Conservation (phyloP, 192 early-diverging fungal species). For the Coemansia sp. region DNA sequence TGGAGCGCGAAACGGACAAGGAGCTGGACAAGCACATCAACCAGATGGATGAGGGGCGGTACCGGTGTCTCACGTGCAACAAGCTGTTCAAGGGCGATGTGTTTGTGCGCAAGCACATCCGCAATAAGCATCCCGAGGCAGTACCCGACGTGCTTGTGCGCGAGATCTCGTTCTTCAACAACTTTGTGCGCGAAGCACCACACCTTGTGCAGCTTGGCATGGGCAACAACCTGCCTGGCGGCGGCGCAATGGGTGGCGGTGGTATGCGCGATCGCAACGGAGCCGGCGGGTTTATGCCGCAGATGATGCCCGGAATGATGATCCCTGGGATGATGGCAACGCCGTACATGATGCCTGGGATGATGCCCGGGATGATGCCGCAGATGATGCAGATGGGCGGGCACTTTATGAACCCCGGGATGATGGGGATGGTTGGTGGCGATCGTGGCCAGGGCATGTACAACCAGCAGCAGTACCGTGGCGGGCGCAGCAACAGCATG, state of each 20-base stretch:
- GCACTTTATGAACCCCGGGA: conserved; percentile 42
- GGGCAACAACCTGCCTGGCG: conserved; percentile 25
- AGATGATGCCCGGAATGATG: conserved; percentile 56
- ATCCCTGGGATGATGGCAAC: conserved; percentile 49
- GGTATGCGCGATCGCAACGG: conserved; percentile 31
- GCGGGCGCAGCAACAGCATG: conserved; percentile 13
- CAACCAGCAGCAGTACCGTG: conserved; percentile 24
- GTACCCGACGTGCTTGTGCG: conserved; percentile 58
- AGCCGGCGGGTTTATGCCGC: conserved; percentile 27
- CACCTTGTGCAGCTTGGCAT: conserved; percentile 62
- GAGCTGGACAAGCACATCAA: conserved; percentile 48
- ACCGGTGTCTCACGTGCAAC: conserved; percentile 82
- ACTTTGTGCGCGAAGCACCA: conserved; percentile 84
- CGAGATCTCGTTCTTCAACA: conserved; percentile 82
- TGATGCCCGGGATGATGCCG: conserved; percentile 49
- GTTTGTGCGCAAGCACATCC: conserved; percentile 94
- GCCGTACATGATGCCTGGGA: conserved; percentile 45
- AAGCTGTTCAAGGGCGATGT: conserved; percentile 94
- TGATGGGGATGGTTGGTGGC: conserved; percentile 47
- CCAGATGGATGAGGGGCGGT: conserved; percentile 73
- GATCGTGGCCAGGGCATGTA: conserved; percentile 45
- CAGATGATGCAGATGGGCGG: conserved; percentile 55
- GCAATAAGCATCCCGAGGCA: conserved; percentile 79
- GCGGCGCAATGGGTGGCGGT: conserved; percentile 14
- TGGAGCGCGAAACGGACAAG: conserved; percentile 53